Evolutionary conservation across 371 early-diverging fungal species (phyloP).

Genomic region (Basidiobolus meristosporus): DNA sequence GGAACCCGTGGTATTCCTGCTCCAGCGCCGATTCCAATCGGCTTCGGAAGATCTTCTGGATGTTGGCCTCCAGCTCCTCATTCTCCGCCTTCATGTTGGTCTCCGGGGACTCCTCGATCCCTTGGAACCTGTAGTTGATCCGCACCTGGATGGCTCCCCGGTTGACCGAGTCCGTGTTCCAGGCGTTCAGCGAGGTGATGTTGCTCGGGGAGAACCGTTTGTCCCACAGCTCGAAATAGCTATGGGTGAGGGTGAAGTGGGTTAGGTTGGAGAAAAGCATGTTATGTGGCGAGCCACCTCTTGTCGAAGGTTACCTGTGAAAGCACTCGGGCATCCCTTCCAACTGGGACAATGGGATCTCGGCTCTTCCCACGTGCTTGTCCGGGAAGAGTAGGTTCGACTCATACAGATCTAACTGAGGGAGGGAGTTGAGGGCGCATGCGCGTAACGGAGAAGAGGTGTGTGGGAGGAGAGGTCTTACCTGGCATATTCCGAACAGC

Average conservation of each 20-base stretch:
- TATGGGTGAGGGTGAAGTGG: neutral
- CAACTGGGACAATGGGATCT: constrained; percentile 37
- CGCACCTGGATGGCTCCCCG: constrained; percentile 45
- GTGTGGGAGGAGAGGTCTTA: constrained; percentile 3
- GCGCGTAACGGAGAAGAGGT: constrained; percentile 2
- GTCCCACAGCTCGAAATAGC: constrained; percentile 44
- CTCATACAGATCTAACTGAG: constrained; percentile 54
- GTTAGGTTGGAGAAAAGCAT: neutral
- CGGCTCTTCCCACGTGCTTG: constrained; percentile 48
- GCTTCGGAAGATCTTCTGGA: neutral
- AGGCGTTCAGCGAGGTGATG: constrained; percentile 25
- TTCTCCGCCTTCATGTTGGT: constrained; percentile 16
- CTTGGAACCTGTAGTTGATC: constrained; percentile 37
- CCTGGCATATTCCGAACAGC: constrained; percentile 49
- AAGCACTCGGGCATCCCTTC: constrained; percentile 44
- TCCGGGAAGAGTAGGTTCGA: constrained; percentile 35
- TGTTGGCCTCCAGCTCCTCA: constrained; percentile 1
- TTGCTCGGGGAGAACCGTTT: constrained; percentile 30
- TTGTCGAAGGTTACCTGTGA: constrained; percentile 15
- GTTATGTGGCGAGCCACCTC: neutral
- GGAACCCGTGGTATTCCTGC: neutral
- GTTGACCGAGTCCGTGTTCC: constrained; percentile 26
- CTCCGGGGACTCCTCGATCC: no score
- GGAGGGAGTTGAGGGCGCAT: neutral
- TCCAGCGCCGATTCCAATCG: constrained; percentile 2